Percentiles rank a stretch among this genome's conserved stretches.
Conservation (phyloP, 139 green algal genomes). For the Limnomonas spitsbergensis region DNA sequence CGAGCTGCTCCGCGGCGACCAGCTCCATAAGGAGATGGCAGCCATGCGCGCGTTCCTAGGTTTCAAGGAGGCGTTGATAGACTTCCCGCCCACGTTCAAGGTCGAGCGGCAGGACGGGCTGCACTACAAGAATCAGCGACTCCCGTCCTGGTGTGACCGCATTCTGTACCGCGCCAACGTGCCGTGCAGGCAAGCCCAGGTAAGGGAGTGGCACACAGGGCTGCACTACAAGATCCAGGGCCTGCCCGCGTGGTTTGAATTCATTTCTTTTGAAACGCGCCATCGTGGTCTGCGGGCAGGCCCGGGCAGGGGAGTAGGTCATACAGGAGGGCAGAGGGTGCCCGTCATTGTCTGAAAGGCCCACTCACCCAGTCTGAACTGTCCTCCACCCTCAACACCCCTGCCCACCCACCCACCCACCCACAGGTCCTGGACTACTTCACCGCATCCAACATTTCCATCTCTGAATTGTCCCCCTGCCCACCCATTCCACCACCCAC, state of each 20-base stretch:
- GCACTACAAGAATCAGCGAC: constrained; percentile 51
- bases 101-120: constrained; percentile 28
- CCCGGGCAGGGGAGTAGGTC: too few species aligned
- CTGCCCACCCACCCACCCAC: too few species aligned
- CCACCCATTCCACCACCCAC: too few species aligned
- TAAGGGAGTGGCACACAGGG: neutral
- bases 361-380: too few species aligned
- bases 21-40: constrained; percentile 21
- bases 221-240: too few species aligned
- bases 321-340: too few species aligned
- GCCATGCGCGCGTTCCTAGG: constrained; percentile 46
- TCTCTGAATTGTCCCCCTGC: constrained; percentile 67
- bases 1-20: constrained; percentile 6
- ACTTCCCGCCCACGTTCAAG: constrained; percentile 71
- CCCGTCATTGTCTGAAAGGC: too few species aligned
- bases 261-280: too few species aligned
- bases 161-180: constrained; percentile 61
- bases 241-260: too few species aligned
- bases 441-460: constrained; percentile 39
- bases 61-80: constrained; percentile 56
- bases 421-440: constrained; percentile 50
- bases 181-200: constrained; percentile 36
- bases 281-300: too few species aligned
- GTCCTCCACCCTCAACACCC: too few species aligned
- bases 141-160: constrained; percentile 69